phyloP scores from a whole-genome alignment of 352 stramenopile species.

The Aphanomyces astaci region DNA sequence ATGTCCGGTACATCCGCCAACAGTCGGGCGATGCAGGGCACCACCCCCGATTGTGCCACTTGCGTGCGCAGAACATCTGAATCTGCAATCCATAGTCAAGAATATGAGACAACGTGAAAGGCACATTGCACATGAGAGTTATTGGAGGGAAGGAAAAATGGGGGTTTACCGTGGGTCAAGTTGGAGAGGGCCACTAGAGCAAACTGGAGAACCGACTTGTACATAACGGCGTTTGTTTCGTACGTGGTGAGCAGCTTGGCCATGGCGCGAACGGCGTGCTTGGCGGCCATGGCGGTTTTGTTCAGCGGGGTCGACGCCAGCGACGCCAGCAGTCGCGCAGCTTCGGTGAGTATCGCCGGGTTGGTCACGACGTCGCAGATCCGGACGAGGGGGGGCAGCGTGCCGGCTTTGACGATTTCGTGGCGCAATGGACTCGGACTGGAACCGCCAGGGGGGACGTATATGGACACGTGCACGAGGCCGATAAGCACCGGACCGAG shows the following conservation, averaged over 20 bases:
- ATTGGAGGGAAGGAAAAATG: too few relatives aligned
- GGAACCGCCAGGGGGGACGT: slow-evolving; percentile 22
- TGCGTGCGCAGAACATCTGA: slow-evolving; percentile 67
- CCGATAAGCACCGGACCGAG: slow-evolving; percentile 59
- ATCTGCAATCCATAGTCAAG: slow-evolving; percentile 29
- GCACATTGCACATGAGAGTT: background rate
- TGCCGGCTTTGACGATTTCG: slow-evolving; percentile 57
- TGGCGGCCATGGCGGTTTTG: slow-evolving; percentile 59
- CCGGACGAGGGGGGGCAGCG: slow-evolving; percentile 36
- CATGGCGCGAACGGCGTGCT: slow-evolving; percentile 47
- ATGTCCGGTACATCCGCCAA: slow-evolving; percentile 35
- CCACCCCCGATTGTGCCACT: slow-evolving; percentile 47
- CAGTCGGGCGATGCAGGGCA: slow-evolving; percentile 43
- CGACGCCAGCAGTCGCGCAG: slow-evolving; percentile 45
- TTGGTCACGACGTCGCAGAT: slow-evolving; percentile 45
- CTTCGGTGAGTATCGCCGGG: slow-evolving; percentile 46
- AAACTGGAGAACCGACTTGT: slow-evolving; percentile 34
- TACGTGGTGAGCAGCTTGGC: background rate
- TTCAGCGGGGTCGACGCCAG: slow-evolving; percentile 44
- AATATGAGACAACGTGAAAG: background rate
- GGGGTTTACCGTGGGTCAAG: slow-evolving; percentile 51
- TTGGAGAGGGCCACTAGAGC: slow-evolving; percentile 44
- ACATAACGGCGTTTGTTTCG: background rate
- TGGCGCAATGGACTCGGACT: slow-evolving; percentile 21
- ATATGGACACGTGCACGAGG: slow-evolving; percentile 56